These are phyloP conservation scores for Pisolithus thermaeus DNA, from an alignment of 1,284 basidiomycete species.

Conservation along the genomic window DNA sequence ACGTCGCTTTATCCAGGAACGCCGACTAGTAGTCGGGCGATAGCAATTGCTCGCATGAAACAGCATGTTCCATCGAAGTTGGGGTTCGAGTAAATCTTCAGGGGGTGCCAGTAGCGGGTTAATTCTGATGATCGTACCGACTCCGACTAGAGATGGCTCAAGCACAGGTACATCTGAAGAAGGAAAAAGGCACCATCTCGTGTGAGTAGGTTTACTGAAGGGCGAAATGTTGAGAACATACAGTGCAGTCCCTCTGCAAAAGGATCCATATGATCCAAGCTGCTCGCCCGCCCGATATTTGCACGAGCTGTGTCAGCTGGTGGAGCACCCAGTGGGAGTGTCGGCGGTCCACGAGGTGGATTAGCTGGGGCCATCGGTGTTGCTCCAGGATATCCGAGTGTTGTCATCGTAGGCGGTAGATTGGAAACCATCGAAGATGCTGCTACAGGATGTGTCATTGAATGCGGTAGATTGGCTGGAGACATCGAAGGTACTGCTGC, in stretches of 20 bases:
- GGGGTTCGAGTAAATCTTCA: constrained; percentile 41
- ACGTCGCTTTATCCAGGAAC: constrained; percentile 64
- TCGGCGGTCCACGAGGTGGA: background rate
- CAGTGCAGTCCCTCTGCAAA: constrained; percentile 29
- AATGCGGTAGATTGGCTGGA: too few relatives aligned
- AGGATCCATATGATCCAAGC: constrained; percentile 21
- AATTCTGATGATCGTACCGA: constrained; percentile 41
- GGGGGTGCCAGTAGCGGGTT: constrained; percentile 58
- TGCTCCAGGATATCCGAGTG: constrained; percentile 19
- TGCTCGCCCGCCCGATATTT: constrained; percentile 24
- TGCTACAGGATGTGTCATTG: too few relatives aligned
- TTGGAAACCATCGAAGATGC: too few relatives aligned
- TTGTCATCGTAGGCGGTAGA: constrained; percentile 15
- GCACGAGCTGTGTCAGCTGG: constrained; percentile 20
- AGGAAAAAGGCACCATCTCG: background rate
- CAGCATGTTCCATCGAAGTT: constrained; percentile 71
- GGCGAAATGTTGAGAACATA: constrained; percentile 9
- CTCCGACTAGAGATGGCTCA: constrained; percentile 48
- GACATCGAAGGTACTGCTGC: too few relatives aligned
- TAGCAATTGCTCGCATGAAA: constrained; percentile 40
- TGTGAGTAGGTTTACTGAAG: constrained; percentile 7
- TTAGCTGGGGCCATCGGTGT: constrained; percentile 16
- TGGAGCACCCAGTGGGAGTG: constrained; percentile 12
- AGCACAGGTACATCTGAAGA: constrained; percentile 68
- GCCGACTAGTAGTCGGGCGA: constrained; percentile 50